A percentile compares a stretch with the other conserved stretches of the same genome.
These are phyloP conservation scores for Penicillium sp. DNA, from an alignment of 2,329 filamentous ascomycete species.

Conservation along the genomic window DNA sequence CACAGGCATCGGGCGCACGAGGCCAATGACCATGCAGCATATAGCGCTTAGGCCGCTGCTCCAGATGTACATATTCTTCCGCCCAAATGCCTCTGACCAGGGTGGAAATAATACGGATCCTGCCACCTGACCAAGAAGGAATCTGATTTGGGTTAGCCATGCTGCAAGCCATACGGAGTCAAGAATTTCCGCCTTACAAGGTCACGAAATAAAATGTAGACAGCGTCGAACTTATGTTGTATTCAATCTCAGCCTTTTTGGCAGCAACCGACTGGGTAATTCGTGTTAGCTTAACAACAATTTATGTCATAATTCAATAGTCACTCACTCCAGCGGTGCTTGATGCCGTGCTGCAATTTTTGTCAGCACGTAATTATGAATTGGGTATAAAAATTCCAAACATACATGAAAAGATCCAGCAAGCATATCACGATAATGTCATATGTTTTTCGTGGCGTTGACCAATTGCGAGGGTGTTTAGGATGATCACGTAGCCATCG, in stretches of 20 bases:
- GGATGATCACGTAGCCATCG: conserved; percentile 33
- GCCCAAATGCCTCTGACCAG: conserved; percentile 41
- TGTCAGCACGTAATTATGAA: conserved; percentile 7
- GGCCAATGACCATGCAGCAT: conserved; percentile 41
- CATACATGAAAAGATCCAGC: conserved; percentile 38
- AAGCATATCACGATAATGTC: conserved; percentile 31
- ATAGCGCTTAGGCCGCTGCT: conserved; percentile 32
- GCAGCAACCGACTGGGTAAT: conserved; percentile 31
- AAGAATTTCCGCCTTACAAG: conserved; percentile 15
- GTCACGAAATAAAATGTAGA: conserved; percentile 37
- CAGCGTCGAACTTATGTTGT: conserved; percentile 24
- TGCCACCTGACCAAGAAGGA: conserved; percentile 35
- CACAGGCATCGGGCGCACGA: conserved; percentile 36
- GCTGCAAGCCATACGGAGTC: neutral
- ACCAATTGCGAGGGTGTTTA: conserved; percentile 37
- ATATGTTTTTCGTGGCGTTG: conserved; percentile 27
- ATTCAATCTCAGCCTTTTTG: conserved; percentile 28
- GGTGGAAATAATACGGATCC: conserved; percentile 39
- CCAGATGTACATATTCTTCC: conserved; percentile 37
- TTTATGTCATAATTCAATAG: neutral
- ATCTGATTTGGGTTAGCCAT: conserved; percentile 22
- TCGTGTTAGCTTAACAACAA: neutral
- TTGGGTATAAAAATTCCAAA: neutral
- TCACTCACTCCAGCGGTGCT: conserved; percentile 38
- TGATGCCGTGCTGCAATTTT: conserved; percentile 31